Conservation (phyloP, 805 yeast genomes). For the Candida montana region DNA sequence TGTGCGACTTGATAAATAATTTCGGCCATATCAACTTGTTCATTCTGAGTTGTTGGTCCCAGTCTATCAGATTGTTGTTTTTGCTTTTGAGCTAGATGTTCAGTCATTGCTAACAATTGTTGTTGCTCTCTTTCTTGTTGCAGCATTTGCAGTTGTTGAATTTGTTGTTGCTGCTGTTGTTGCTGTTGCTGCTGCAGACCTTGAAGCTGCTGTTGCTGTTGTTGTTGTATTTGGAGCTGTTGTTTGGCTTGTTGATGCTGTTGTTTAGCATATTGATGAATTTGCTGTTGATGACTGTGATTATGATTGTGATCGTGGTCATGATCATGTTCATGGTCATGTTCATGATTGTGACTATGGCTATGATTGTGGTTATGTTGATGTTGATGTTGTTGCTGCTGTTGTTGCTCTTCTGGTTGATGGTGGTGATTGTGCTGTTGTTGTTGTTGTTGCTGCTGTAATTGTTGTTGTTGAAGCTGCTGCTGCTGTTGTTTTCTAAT, state of each 20-base stretch:
- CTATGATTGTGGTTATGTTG: background rate
- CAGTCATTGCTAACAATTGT: too few species aligned
- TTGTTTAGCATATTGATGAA: background rate
- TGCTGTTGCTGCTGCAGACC: background rate
- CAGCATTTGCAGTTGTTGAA: background rate
- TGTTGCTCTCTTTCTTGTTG: background rate
- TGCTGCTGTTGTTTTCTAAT: slow-evolving; percentile 3
- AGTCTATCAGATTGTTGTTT: background rate
- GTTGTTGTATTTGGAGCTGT: background rate
- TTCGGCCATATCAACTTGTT: background rate
- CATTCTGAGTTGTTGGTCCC: background rate
- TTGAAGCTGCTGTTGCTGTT: background rate
- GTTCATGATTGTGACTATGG: background rate
- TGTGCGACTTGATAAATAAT: background rate
- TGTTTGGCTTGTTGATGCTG: background rate
- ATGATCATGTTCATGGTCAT: slow-evolving; percentile 1
- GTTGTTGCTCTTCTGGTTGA: slow-evolving; percentile 1
- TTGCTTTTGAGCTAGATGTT: background rate
- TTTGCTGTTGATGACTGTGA: background rate
- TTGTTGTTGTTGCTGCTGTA: slow-evolving; percentile 7
- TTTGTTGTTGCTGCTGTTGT: background rate
- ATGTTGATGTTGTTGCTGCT: slow-evolving; percentile 1
- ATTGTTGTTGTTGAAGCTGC: slow-evolving; percentile 4
- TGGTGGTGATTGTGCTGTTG: background rate
- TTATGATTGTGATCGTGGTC: background rate